Evolutionary conservation across 2,329 filamentous ascomycete genomes (phyloP).

Genomic region (Chrysosporium keratinophilum): DNA sequence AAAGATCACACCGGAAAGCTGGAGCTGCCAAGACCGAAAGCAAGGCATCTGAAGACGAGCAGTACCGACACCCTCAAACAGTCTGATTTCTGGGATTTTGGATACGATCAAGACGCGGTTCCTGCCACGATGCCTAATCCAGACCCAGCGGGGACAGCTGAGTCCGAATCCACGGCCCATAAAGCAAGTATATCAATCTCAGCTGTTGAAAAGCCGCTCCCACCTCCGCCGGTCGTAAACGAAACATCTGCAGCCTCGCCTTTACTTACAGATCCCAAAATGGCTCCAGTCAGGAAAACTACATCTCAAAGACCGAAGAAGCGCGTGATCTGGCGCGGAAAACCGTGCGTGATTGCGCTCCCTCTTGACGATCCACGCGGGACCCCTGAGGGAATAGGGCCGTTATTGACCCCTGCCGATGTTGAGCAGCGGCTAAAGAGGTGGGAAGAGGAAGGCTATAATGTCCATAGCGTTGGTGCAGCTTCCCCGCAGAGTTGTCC

Average conservation of each 20-base stretch:
- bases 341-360: constrained; percentile 60
- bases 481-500: constrained; percentile 33
- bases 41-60: constrained; percentile 29
- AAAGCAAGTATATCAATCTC: constrained; percentile 8
- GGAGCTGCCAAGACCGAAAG: constrained; percentile 20
- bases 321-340: constrained; percentile 64
- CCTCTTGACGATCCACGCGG: constrained; percentile 59
- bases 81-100: constrained; percentile 38
- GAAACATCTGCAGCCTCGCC: constrained; percentile 8
- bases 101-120: constrained; percentile 33
- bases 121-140: constrained; percentile 28
- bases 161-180: constrained; percentile 7
- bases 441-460: constrained; percentile 37
- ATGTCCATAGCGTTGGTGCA: constrained; percentile 33
- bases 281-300: constrained; percentile 6
- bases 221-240: constrained; percentile 12
- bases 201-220: constrained; percentile 14
- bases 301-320: constrained; percentile 45
- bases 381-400: constrained; percentile 31
- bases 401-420: constrained; percentile 32
- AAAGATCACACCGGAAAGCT: constrained; percentile 16
- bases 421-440: constrained; percentile 30
- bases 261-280: constrained; percentile 16
- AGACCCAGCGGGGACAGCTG: constrained; percentile 18
- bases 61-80: constrained; percentile 36